Evolutionary conservation across 805 yeast genomes (phyloP).

Genomic region (Lipomyces kockii): DNA sequence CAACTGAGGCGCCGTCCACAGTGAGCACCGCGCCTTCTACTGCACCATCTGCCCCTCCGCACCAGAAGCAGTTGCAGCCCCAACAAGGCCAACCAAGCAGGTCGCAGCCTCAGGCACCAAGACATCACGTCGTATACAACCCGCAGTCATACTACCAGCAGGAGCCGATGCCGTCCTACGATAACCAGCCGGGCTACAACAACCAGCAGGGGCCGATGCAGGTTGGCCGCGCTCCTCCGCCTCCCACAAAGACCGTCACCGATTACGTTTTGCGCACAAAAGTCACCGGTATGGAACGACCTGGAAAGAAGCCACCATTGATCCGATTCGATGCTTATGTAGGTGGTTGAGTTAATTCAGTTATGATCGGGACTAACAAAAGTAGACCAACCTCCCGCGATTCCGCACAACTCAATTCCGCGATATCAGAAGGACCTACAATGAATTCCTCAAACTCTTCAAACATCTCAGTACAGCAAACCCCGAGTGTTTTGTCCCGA

Average conservation of each 20-base stretch:
- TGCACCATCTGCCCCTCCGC: not conserved
- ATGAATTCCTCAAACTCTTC: constrained; percentile 76
- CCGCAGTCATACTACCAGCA: constrained; percentile 23
- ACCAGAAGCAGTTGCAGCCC: not conserved
- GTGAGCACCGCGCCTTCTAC: not conserved
- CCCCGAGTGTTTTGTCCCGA: constrained; percentile 91
- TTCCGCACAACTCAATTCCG: constrained; percentile 72
- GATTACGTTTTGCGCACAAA: constrained; percentile 49
- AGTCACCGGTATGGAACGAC: constrained; percentile 72
- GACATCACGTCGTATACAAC: not conserved
- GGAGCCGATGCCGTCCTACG: constrained; percentile 14
- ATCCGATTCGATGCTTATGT: constrained; percentile 67
- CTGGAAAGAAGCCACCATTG: constrained; percentile 77
- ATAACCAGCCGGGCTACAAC: constrained; percentile 18
- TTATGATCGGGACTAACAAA: constrained; percentile 3
- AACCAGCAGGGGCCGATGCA: constrained; percentile 15
- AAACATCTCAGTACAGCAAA: constrained; percentile 78
- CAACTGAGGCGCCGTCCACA: not conserved
- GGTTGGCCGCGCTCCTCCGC: constrained; percentile 20
- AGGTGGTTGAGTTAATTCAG: constrained; percentile 16
- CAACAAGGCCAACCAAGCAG: not conserved
- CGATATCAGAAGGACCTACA: constrained; percentile 77
- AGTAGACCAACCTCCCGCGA: constrained; percentile 66
- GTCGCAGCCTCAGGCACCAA: not conserved
- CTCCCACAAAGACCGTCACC: constrained; percentile 28